A percentile compares a stretch with the other conserved stretches of the same genome.
Evolutionary conservation across 2,329 filamentous ascomycete species (phyloP).

Genomic region (Trichoderma afroharzianum): DNA sequence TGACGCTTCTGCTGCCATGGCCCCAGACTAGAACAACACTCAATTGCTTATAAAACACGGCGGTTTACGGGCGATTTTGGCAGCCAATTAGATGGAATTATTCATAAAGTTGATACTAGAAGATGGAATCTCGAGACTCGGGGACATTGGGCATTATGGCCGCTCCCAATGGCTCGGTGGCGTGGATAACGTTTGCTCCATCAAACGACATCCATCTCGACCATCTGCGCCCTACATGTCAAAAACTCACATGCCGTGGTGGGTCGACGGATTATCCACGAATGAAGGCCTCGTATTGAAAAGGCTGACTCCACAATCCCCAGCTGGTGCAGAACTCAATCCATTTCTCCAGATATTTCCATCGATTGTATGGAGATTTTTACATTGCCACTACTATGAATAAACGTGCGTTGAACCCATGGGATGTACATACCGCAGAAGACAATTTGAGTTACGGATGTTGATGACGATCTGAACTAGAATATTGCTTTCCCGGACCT

Average conservation of each 20-base stretch:
- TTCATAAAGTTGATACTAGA: neutral
- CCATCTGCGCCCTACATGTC: constrained; percentile 9
- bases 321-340: neutral
- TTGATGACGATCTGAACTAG: neutral
- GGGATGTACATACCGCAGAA: neutral
- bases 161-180: neutral
- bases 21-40: neutral
- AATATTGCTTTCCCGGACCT: neutral
- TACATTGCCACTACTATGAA: neutral
- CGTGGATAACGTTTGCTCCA: neutral
- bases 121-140: neutral
- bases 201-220: neutral
- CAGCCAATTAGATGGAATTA: neutral
- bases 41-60: neutral
- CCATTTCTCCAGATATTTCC: neutral
- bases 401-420: neutral
- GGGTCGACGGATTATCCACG: neutral
- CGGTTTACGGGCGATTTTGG: neutral
- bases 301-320: neutral
- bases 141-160: neutral
- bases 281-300: neutral
- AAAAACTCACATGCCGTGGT: neutral
- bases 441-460: neutral
- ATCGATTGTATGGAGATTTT: neutral
- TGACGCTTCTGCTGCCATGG: neutral